Conservation (phyloP, 1,284 basidiomycete genomes). For the Apiotrichum akiyoshidainum region DNA sequence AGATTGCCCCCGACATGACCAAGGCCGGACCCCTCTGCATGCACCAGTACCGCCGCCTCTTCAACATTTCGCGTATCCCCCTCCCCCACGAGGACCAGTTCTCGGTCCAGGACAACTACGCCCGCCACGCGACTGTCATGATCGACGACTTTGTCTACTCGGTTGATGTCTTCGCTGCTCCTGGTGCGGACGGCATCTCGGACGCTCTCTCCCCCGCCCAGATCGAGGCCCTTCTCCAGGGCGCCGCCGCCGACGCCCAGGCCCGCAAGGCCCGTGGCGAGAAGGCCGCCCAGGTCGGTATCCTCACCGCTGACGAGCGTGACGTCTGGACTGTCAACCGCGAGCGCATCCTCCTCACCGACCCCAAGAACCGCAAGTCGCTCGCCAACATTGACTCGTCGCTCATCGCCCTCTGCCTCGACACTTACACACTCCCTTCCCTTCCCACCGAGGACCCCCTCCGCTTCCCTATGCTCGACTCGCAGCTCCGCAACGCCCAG, state of each 20-base stretch:
- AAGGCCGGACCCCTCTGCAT: conserved; percentile 58
- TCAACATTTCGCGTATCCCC: conserved; percentile 74
- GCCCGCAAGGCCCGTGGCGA: conserved; percentile 59
- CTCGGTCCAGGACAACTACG: conserved; percentile 56
- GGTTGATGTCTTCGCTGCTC: conserved; percentile 61
- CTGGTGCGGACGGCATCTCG: conserved; percentile 47
- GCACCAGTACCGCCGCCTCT: conserved; percentile 62
- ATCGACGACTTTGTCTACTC: conserved; percentile 79
- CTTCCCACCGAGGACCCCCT: conserved; percentile 53
- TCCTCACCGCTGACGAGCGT: conserved; percentile 74
- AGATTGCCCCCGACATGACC: conserved; percentile 57
- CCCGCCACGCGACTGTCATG: conserved; percentile 67
- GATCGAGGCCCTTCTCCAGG: conserved; percentile 66
- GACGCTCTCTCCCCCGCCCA: conserved; percentile 52
- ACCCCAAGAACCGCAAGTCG: conserved; percentile 61
- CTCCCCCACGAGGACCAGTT: conserved; percentile 63
- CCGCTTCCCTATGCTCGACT: conserved; percentile 60
- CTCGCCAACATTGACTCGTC: conserved; percentile 67
- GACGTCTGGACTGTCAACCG: conserved; percentile 81
- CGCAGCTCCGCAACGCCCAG: conserved; percentile 74
- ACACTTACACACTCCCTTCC: conserved; percentile 53
- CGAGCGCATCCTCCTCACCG: conserved; percentile 65
- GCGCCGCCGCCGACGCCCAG: conserved; percentile 68
- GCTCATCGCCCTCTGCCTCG: conserved; percentile 67
- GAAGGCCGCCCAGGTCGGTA: conserved; percentile 61